Evolutionary conservation across 2,329 filamentous ascomycete species (phyloP).

Genomic region (Orbilia ellipsospora): DNA sequence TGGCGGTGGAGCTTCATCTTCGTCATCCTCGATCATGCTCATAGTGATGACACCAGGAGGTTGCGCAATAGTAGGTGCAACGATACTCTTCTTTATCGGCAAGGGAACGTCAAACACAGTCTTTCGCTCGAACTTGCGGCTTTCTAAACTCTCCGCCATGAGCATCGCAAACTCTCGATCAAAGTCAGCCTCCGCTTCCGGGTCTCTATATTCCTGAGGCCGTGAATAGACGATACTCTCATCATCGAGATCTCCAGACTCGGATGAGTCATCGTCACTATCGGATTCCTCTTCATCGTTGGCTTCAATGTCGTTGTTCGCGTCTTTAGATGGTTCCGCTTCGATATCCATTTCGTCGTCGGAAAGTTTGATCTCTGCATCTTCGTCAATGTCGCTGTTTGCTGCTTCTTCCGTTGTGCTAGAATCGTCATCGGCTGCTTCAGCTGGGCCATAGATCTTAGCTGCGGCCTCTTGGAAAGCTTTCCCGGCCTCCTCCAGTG

Average conservation of each 20-base stretch:
- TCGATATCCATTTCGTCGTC: constrained; percentile 65
- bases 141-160: constrained; percentile 97
- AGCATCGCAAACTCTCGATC: constrained; percentile 97
- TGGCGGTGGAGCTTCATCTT: constrained; percentile 37
- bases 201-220: constrained; percentile 88
- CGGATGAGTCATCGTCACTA: constrained; percentile 66
- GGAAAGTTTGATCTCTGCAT: constrained; percentile 66
- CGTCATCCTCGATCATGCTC: constrained; percentile 52
- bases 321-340: constrained; percentile 63
- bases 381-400: constrained; percentile 72
- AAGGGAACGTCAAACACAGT: constrained; percentile 94
- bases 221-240: constrained; percentile 92
- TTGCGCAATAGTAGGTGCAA: constrained; percentile 56
- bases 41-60: constrained; percentile 40
- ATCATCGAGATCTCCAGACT: constrained; percentile 73
- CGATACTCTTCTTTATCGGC: constrained; percentile 75
- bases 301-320: constrained; percentile 61
- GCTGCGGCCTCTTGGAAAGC: constrained; percentile 88
- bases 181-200: constrained; percentile 95
- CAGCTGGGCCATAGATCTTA: constrained; percentile 85
- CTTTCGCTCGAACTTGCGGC: constrained; percentile 94
- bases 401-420: constrained; percentile 69
- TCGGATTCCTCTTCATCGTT: constrained; percentile 65
- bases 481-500: constrained; percentile 82
- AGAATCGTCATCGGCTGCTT: constrained; percentile 75